Percentiles rank a stretch among this genome's conserved stretches.
These are phyloP conservation scores for Teratosphaeria epicoccoides DNA, from an alignment of 2,329 filamentous ascomycete species.

Conservation along the genomic window DNA sequence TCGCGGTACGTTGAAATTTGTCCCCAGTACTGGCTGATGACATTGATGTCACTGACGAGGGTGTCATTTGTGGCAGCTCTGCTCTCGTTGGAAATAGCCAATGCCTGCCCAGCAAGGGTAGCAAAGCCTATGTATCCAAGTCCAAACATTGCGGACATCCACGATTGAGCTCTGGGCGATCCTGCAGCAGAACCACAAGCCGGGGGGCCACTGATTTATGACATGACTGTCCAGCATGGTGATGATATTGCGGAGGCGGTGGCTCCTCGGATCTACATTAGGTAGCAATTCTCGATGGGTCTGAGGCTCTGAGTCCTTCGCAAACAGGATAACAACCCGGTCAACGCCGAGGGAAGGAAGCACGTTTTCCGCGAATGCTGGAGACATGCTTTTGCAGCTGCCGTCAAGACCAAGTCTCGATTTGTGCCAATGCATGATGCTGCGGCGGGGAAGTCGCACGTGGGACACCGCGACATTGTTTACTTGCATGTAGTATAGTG, in stretches of 20 bases:
- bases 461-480: too few species aligned
- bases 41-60: constrained; percentile 5
- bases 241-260: background rate
- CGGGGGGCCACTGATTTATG: background rate
- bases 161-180: background rate
- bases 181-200: background rate
- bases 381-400: background rate
- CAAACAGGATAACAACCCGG: background rate
- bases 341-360: background rate
- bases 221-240: background rate
- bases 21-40: constrained; percentile 32
- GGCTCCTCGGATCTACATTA: background rate
- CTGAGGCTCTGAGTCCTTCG: background rate
- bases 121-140: background rate
- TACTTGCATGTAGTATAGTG: too few species aligned
- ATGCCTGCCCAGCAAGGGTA: constrained; percentile 1
- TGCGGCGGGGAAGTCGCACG: too few species aligned
- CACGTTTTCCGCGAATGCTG: background rate
- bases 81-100: background rate
- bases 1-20: constrained; percentile 39
- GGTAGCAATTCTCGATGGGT: background rate
- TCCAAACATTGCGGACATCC: background rate
- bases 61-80: background rate
- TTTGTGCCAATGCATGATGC: too few species aligned
- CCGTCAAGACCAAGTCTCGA: too few species aligned